Conservation (phyloP, 2,329 filamentous ascomycete species). For the Alternaria rosae region DNA sequence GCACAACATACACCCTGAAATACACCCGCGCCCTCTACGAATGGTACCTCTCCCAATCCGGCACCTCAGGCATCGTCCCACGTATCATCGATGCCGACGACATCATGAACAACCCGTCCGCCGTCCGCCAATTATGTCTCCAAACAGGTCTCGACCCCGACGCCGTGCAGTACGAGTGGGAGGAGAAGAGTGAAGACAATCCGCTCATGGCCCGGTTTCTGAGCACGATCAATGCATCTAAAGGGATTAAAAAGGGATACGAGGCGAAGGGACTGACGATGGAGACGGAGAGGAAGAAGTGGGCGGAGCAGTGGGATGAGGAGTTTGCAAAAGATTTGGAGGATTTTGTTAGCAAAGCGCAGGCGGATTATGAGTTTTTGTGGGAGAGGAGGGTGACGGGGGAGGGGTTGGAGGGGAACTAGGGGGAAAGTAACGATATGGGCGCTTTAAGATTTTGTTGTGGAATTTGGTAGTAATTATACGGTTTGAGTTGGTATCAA, state of each 20-base stretch:
- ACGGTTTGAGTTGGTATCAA: too few species aligned
- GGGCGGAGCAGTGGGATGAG: constrained; percentile 19
- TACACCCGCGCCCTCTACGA: constrained; percentile 13
- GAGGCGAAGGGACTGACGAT: constrained; percentile 9
- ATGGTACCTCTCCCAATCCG: constrained; percentile 20
- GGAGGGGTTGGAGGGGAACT: background rate
- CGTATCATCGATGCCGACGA: constrained; percentile 28
- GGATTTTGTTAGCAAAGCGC: constrained; percentile 11
- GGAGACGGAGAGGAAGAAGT: constrained; percentile 18
- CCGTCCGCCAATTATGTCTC: constrained; percentile 17
- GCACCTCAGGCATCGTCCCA: background rate
- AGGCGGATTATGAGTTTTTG: constrained; percentile 25
- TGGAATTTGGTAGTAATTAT: too few species aligned
- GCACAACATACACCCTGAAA: background rate
- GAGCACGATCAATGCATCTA: constrained; percentile 13
- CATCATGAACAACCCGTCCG: constrained; percentile 16
- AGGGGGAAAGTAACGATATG: too few species aligned
- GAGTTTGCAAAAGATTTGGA: constrained; percentile 11
- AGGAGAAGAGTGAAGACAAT: constrained; percentile 3
- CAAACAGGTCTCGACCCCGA: constrained; percentile 18
- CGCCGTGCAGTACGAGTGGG: constrained; percentile 23
- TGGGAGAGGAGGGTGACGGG: background rate
- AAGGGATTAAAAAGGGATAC: constrained; percentile 16
- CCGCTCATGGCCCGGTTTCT: constrained; percentile 11
- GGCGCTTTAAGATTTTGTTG: too few species aligned